These are phyloP conservation scores for Hydrangea macrophylla DNA, from an alignment of 148 eudicot species.

Conservation along the genomic window DNA sequence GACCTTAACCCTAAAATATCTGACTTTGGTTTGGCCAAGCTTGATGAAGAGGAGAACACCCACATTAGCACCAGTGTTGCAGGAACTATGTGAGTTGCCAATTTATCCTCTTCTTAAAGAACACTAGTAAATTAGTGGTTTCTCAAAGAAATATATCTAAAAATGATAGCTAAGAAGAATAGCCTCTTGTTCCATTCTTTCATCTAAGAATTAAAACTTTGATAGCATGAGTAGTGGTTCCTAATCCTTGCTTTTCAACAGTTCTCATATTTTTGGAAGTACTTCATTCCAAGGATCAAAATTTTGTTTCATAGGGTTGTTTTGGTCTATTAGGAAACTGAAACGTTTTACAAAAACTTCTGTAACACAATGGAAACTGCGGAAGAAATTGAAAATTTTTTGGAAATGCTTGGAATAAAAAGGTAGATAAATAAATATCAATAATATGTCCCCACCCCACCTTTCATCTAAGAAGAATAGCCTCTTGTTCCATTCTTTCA, in stretches of 20 bases:
- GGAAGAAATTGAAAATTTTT: no score
- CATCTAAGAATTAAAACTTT: not conserved
- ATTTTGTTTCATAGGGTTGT: not conserved
- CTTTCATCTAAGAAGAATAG: not conserved
- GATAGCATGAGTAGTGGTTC: not conserved
- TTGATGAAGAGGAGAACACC: constrained; percentile 39
- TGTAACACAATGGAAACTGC: no score
- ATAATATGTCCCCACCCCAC: no score
- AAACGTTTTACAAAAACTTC: no score
- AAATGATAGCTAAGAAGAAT: not conserved
- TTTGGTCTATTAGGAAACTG: no score
- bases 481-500: not conserved
- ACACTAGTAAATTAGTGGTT: not conserved
- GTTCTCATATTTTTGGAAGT: not conserved
- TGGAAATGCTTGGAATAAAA: no score
- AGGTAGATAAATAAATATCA: no score
- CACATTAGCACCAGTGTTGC: constrained; percentile 50
- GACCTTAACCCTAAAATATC: constrained; percentile 46
- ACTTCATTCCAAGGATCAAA: not conserved
- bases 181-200: not conserved
- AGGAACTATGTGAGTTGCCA: constrained; percentile 41
- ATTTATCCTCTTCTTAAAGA: not conserved
- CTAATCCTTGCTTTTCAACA: not conserved
- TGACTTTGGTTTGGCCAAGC: constrained; percentile 55
- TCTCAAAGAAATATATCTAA: not conserved